phyloP scores from a whole-genome alignment of 2,329 filamentous ascomycete species.

The Fusarium xylarioides region DNA sequence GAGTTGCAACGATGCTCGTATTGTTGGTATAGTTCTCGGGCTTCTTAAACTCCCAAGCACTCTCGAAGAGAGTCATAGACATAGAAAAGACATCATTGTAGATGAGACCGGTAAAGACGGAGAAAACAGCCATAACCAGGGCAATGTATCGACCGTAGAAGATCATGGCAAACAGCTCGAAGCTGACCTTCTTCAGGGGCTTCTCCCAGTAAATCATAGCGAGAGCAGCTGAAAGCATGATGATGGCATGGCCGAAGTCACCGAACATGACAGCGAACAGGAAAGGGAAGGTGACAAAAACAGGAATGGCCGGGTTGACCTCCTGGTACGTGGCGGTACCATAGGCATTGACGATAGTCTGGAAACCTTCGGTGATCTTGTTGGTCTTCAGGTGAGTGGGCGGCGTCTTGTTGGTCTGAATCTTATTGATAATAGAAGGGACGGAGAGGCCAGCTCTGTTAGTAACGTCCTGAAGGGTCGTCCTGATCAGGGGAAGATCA shows the following conservation, averaged over 20 bases:
- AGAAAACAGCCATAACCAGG: conserved; percentile 97
- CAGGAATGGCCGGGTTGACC: conserved; percentile 94
- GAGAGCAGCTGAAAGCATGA: conserved; percentile 84
- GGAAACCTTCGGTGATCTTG: conserved; percentile 97
- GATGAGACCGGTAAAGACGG: conserved; percentile 94
- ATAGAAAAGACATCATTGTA: conserved; percentile 99
- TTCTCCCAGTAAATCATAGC: conserved; percentile 99
- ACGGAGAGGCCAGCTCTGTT: conserved; percentile 96
- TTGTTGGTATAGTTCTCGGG: conserved; percentile 74
- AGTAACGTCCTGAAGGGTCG: conserved; percentile 95
- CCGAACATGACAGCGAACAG: conserved; percentile 99
- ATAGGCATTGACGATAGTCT: conserved; percentile 98
- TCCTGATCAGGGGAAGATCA: conserved; percentile 86
- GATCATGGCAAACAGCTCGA: conserved; percentile 97
- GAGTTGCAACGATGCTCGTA: conserved; percentile 69
- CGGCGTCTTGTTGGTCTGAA: conserved; percentile 95
- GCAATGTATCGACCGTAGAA: conserved; percentile 99
- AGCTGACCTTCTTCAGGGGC: conserved; percentile 87
- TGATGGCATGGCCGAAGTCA: conserved; percentile 90
- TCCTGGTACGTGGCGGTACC: conserved; percentile 97
- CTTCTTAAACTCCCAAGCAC: conserved; percentile 83
- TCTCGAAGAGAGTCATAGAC: conserved; percentile 86
- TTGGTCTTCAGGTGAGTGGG: conserved; percentile 98
- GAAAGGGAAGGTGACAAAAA: conserved; percentile 99
- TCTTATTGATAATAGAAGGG: conserved; percentile 97